Evolutionary conservation across 1,284 basidiomycete genomes (phyloP), one percentile per base, ranked within the genome.

Genomic region (Singerocomus inundabilis): DNA sequence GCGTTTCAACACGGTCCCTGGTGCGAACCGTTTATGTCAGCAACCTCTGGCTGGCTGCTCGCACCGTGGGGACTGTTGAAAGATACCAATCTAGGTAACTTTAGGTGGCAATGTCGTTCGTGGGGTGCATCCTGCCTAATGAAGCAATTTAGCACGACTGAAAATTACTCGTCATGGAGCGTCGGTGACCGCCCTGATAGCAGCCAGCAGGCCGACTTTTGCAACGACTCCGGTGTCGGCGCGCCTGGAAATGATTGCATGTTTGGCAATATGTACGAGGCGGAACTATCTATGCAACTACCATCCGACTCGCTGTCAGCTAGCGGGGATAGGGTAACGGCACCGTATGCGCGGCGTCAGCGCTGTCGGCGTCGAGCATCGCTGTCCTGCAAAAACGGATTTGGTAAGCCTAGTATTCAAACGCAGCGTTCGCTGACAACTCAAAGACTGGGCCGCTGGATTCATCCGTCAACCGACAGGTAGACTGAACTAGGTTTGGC

Each of bases 1-100:
- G 67, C 49, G 30, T 57, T 36, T 43, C 47, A 51, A 56, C 37
- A 53, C 29, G 54, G 37, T 53, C 53, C 49, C 48, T 54, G 15
- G 63, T 66, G 67, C 4, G 65, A 68, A 67, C 25, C 46, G 52
- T 21, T 24, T 67, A 51, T 51, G 63, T 68, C 64, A 68, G 63
- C 63, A 43, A 52, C 37, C 52, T 53, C 55, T 46, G 16, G 56
- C 53, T 46, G 49, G 41, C 13, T 33, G 39, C 35, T 52, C 9
- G 25, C 16, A 47, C 26, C 45, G 44, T 56, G 53, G 32, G 46
- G 18, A 44, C 34, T 29, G 25, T 0, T 4, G 30, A 50, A 54
- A 53, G 26, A 45, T 68, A 39, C 63, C 63, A 37, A 6, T 35
- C 37, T 60, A 18, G 54, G 63, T 44, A 69, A 66, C 36, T 59